Evolutionary conservation across 2,329 filamentous ascomycete species (phyloP).

Genomic region (Paracoccidioides lutzii): DNA sequence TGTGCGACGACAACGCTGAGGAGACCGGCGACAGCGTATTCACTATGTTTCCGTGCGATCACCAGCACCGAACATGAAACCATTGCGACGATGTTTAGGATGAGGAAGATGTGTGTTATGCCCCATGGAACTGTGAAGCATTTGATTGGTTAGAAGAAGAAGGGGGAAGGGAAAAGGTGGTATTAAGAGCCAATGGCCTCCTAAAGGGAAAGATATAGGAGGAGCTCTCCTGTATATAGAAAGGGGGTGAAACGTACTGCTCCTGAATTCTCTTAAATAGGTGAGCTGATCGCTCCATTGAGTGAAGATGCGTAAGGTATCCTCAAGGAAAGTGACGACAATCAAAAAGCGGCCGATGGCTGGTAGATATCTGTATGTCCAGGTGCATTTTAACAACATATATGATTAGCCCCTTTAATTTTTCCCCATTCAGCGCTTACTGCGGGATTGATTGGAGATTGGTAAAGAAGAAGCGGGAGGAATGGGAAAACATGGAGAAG

Average conservation of each 20-base stretch:
- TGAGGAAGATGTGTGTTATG: conserved; percentile 82
- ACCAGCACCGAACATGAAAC: conserved; percentile 66
- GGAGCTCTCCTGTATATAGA: conserved; percentile 6
- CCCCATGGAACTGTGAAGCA: conserved; percentile 59
- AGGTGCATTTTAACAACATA: background rate
- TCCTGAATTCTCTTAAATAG: conserved; percentile 83
- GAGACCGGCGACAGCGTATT: conserved; percentile 82
- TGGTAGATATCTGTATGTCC: conserved; percentile 61
- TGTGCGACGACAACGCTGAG: conserved; percentile 85
- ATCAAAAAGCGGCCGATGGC: conserved; percentile 95
- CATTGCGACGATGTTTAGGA: conserved; percentile 86
- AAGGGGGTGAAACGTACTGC: conserved; percentile 52
- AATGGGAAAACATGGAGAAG: too few relatives aligned
- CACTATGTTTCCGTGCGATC: conserved; percentile 83
- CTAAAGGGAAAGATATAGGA: conserved; percentile 1
- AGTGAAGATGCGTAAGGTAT: conserved; percentile 88
- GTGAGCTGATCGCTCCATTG: conserved; percentile 94
- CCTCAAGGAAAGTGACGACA: conserved; percentile 95
- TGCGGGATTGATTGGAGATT: too few relatives aligned
- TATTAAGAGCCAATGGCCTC: background rate
- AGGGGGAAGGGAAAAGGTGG: background rate
- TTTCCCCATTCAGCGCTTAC: too few relatives aligned
- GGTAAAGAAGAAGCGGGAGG: background rate
- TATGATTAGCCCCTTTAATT: background rate
- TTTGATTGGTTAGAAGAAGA: conserved; percentile 3